Evolutionary conservation across 2,329 filamentous ascomycete species (phyloP), one percentile per base, ranked within the genome.

Genomic region (Cladosporium sp.): DNA sequence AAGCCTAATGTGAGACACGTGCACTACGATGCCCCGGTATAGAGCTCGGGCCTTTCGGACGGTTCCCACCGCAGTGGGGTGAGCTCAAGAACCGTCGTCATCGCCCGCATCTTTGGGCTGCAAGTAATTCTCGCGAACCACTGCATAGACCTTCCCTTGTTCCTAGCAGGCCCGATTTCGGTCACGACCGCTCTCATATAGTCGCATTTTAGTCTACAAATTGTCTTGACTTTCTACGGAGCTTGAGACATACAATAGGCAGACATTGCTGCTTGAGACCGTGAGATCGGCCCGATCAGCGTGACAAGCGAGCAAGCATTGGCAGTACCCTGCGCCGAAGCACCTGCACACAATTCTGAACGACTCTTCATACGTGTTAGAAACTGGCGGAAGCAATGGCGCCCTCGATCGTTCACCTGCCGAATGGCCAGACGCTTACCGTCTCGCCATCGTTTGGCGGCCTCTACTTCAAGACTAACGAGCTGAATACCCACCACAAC

Each of bases 381-480:
- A 19, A 25, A 17, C 28, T 48, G 9, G 17, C 45, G 13, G 19
- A 37, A 2, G 25, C 20, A 22, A 57, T 57, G 55, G 55, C 55
- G 25, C 55, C 55, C 19, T 51, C 55, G 15, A 78, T 78, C 72
- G 79, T 92, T 59, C 83, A 88, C 72, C 79, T 97, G 64, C 93
- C 93, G 48, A 95, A 97, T 75, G 93, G 92, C 68, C 90, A 94
- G 75, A 87, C 81, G 62, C 83, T 94, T 68, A 88, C 86, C 3
- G 88, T 96, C 32, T 85, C 85, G 13, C 89, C 91, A 0, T 90
- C 96, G 24, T 97, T 96, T 71, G 91, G 89, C n/a, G 93, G 93
- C 32, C 81, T 94, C 57, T 90, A 87, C 67, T 97, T 97, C 84
- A 94, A 92, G 72, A 84, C 86, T 58, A 88, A 90, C 69, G 88